Conservation (phyloP, 2,329 filamentous ascomycete species). For the Aspergillus chevalieri region DNA sequence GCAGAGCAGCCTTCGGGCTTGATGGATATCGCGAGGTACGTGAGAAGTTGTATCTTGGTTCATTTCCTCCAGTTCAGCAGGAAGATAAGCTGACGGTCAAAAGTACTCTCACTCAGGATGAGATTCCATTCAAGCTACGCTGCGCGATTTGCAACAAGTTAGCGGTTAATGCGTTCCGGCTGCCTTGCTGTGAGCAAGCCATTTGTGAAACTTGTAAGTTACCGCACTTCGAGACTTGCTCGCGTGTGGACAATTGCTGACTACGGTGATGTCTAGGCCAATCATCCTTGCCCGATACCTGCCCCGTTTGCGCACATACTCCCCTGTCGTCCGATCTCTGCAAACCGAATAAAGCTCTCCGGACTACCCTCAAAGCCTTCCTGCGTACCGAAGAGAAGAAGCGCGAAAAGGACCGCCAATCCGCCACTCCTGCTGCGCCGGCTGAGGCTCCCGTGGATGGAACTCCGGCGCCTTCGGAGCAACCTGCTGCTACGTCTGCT, state of each 20-base stretch:
- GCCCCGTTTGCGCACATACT: slow-evolving; percentile 87
- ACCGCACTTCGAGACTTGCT: not conserved
- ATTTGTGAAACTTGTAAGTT: slow-evolving; percentile 83
- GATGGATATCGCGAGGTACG: slow-evolving; percentile 40
- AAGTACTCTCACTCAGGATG: slow-evolving; percentile 71
- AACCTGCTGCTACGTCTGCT: slow-evolving; percentile 12
- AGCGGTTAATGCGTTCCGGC: slow-evolving; percentile 80
- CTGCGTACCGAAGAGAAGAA: slow-evolving; percentile 89
- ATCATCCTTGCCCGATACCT: slow-evolving; percentile 66
- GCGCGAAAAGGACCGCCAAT: slow-evolving; percentile 56
- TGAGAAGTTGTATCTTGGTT: not conserved
- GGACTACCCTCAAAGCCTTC: slow-evolving; percentile 87
- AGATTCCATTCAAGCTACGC: slow-evolving; percentile 91
- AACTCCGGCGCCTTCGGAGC: slow-evolving; percentile 11
- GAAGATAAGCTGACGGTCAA: not conserved
- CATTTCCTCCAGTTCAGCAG: not conserved
- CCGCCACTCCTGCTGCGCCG: slow-evolving; percentile 27
- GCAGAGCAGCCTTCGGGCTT: slow-evolving; percentile 36
- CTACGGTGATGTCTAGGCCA: slow-evolving; percentile 55
- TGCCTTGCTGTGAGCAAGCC: slow-evolving; percentile 91
- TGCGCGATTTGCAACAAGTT: slow-evolving; percentile 91
- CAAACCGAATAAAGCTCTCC: slow-evolving; percentile 81
- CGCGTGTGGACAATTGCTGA: not conserved
- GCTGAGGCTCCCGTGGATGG: slow-evolving; percentile 19
- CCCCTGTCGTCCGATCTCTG: slow-evolving; percentile 82